Base-by-base conservation (phyloP, 768 basidiomycete species). In the Hygrocybe punicea region DNA sequence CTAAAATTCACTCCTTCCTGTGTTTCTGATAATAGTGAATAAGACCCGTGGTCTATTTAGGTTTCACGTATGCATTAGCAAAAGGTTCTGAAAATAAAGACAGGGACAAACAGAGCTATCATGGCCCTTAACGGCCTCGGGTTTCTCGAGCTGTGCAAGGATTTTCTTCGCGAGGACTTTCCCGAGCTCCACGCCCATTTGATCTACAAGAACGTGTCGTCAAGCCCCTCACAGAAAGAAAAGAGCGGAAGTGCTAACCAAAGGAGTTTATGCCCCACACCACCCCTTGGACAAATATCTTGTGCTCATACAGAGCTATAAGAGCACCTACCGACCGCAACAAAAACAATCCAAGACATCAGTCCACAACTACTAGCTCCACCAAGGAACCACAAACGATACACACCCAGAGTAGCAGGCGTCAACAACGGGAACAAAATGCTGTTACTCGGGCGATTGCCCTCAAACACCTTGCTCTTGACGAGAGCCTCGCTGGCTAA, bases 201-300 rank as follows among this genome's bases (percentile, higher is more conserved):
- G 97, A 72, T 98, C 93, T 92, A 65, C 35, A 13, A 19, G 7
- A 17, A 8, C 16, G 19, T 11, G n/a, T 29, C 19, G 23, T 4
- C 50, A 5, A 35, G 9, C 16, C 9, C 4, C 16, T 17, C 6
- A 50, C 11, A 3, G 36, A 23, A 37, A 2, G 13, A 16, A 36
- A 46, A 49, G 1, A 53, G 45, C n/a, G 6, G 9, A 52, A 7
- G 11, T n/a, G 71, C 82, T 34, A 53, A 92, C 92, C 95, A 70
- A 93, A 98, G 3, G 93, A 94, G 80, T 99, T 98, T 80, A 99
- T 96, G 23, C 95, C 95, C 95, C 94, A 98, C 57, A 98, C 80
- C 45, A 91, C 88, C 69, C 97, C 97, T 71, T 98, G 97, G 0
- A 91, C 89, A 73, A 98, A 98, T 69, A 99, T 97, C 81, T 99